Evolutionary conservation across 176 grass and related monocot species (phyloP).

Genomic region (Oryza punctata): DNA sequence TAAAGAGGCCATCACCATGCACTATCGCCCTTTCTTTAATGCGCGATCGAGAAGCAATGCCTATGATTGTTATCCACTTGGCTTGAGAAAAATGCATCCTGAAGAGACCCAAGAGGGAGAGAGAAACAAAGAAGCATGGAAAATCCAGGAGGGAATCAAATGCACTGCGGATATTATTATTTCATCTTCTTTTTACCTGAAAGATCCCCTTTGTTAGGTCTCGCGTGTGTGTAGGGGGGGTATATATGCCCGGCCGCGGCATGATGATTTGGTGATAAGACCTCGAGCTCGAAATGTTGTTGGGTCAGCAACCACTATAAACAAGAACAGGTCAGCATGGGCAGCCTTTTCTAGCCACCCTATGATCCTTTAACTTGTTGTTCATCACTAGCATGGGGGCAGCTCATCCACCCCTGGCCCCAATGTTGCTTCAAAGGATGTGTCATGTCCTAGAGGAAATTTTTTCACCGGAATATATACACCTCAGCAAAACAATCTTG

Average conservation of each 20-base stretch:
- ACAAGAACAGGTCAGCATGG: conserved; percentile 50
- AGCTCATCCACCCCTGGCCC: conserved; percentile 31
- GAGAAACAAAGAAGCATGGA: background rate
- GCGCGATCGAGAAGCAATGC: background rate
- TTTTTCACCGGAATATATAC: background rate
- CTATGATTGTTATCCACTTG: conserved; percentile 35
- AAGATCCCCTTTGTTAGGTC: conserved; percentile 50
- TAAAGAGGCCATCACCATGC: conserved; percentile 16
- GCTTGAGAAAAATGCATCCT: background rate
- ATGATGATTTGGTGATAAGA: conserved; percentile 47
- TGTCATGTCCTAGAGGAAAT: background rate
- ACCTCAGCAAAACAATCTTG: background rate
- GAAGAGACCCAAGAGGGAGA: background rate
- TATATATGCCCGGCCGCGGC: conserved; percentile 20
- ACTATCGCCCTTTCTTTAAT: background rate
- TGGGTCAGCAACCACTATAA: conserved; percentile 54
- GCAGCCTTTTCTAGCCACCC: background rate
- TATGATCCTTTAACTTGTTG: conserved; percentile 36
- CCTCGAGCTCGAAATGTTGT: conserved; percentile 39
- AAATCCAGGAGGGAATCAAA: conserved; percentile 36
- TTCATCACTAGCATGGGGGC: conserved; percentile 50
- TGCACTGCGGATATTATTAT: conserved; percentile 21
- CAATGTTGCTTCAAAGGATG: background rate
- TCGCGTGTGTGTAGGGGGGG: background rate
- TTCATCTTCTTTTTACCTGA: conserved; percentile 40